These are phyloP conservation scores for Peronosclerospora sorghi DNA, from an alignment of 352 stramenopile genomes.

Conservation along the genomic window DNA sequence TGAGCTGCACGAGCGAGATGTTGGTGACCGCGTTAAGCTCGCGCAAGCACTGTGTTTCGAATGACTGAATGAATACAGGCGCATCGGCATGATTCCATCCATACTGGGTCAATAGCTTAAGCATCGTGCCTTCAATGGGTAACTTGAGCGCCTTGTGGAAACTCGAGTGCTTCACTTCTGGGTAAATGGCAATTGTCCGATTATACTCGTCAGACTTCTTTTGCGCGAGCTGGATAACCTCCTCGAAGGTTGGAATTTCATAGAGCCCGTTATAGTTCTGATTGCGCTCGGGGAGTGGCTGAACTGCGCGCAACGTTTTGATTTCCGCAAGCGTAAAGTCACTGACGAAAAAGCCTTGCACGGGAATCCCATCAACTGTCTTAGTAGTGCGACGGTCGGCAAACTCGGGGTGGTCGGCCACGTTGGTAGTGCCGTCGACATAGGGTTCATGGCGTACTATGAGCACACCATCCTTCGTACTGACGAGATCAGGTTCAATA, in stretches of 20 bases:
- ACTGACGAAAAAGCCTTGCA: slow-evolving; percentile 76
- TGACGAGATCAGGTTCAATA: slow-evolving; percentile 88
- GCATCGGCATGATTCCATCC: slow-evolving; percentile 59
- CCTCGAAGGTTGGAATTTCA: slow-evolving; percentile 79
- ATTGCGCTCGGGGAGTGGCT: slow-evolving; percentile 68
- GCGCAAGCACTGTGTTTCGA: slow-evolving; percentile 64
- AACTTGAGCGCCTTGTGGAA: slow-evolving; percentile 60
- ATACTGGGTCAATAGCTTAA: slow-evolving; percentile 52
- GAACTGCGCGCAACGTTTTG: slow-evolving; percentile 71
- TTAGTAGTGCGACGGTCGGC: slow-evolving; percentile 45
- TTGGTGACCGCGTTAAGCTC: slow-evolving; percentile 52
- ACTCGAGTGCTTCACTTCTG: slow-evolving; percentile 81
- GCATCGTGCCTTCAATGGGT: slow-evolving; percentile 64
- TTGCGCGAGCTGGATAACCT: slow-evolving; percentile 80
- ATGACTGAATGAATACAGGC: slow-evolving; percentile 65
- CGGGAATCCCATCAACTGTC: slow-evolving; percentile 41
- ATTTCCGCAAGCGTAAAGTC: slow-evolving; percentile 89
- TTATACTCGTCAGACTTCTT: slow-evolving; percentile 44
- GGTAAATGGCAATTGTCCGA: slow-evolving; percentile 74
- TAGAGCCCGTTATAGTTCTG: slow-evolving; percentile 79
- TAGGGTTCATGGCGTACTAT: slow-evolving; percentile 82
- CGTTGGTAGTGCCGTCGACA: slow-evolving; percentile 85
- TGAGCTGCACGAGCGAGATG: slow-evolving; percentile 73
- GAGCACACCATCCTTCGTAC: slow-evolving; percentile 74
- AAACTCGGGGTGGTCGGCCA: slow-evolving; percentile 66